These are phyloP conservation scores for Heterobasidion irregulare DNA, from an alignment of 1,284 basidiomycete genomes.

Conservation along the genomic window DNA sequence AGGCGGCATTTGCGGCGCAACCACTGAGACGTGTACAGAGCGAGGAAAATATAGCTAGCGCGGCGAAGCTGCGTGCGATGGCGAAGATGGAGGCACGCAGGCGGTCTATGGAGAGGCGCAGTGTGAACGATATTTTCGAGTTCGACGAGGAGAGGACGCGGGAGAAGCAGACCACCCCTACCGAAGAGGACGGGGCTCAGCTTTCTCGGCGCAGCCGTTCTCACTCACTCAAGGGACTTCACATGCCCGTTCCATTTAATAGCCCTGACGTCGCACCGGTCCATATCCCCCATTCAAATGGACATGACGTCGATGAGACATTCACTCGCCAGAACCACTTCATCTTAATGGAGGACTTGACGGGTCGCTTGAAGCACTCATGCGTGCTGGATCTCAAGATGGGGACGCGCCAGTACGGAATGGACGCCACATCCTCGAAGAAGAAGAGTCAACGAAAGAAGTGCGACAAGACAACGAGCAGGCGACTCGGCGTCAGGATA, in stretches of 20 bases:
- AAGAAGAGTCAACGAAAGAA: conserved; percentile 98
- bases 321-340: conserved; percentile 92
- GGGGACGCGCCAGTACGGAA: conserved; percentile 97
- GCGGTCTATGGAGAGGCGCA: conserved; percentile 5
- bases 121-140: conserved; percentile 32
- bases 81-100: not conserved
- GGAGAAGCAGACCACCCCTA: not conserved
- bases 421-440: conserved; percentile 88
- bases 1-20: conserved; percentile 15
- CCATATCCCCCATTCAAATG: conserved; percentile 8
- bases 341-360: conserved; percentile 98
- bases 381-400: conserved; percentile 99
- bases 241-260: conserved; percentile 2
- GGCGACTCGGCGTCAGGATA: conserved; percentile 84
- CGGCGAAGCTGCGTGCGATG: conserved; percentile 20
- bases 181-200: conserved; percentile 6
- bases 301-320: conserved; percentile 18
- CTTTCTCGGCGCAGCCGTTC: conserved; percentile 44
- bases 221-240: conserved; percentile 28
- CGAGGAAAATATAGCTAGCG: conserved; percentile 37
- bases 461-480: conserved; percentile 92
- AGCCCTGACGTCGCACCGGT: not conserved
- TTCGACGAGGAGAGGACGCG: conserved; percentile 29
- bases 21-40: conserved; percentile 55
- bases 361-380: conserved; percentile 86